A percentile compares a stretch with the other conserved stretches of the same genome.
These are phyloP conservation scores for Sutorius eximius DNA, from an alignment of 1,284 basidiomycete species.

Conservation along the genomic window DNA sequence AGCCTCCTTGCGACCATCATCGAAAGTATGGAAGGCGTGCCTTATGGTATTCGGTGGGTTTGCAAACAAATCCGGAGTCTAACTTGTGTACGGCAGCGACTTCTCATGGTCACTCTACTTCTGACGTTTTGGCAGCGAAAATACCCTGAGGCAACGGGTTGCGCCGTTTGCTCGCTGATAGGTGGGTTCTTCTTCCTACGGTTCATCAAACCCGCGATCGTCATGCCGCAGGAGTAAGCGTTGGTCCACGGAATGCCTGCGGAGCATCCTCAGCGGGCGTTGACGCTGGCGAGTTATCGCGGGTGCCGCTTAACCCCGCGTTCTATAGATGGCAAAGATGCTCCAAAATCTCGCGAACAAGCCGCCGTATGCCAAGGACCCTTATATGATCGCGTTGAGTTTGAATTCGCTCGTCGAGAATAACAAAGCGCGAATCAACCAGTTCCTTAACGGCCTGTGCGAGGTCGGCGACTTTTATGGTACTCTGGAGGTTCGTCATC, in stretches of 20 bases:
- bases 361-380: slow-evolving; percentile 96
- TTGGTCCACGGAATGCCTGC: slow-evolving; percentile 96
- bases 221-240: slow-evolving; percentile 99
- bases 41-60: slow-evolving; percentile 99
- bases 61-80: slow-evolving; percentile 98
- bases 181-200: slow-evolving; percentile 99
- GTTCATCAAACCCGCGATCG: slow-evolving; percentile 99
- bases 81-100: slow-evolving; percentile 68
- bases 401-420: slow-evolving; percentile 98
- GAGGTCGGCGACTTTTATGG: slow-evolving; percentile 99
- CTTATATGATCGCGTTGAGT: slow-evolving; percentile 98
- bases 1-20: slow-evolving; percentile 98
- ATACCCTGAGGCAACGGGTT: slow-evolving; percentile 97
- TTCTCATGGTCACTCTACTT: slow-evolving; percentile 2
- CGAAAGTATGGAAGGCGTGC: slow-evolving; percentile 95
- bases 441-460: slow-evolving; percentile 94
- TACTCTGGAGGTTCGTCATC: slow-evolving; percentile 80
- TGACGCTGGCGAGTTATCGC: slow-evolving; percentile 74
- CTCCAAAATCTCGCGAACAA: slow-evolving; percentile 99
- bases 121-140: slow-evolving; percentile 66
- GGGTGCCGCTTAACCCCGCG: slow-evolving; percentile 2
- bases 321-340: slow-evolving; percentile 93
- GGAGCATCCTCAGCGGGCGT: slow-evolving; percentile 92
- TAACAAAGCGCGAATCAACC: slow-evolving; percentile 98
- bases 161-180: slow-evolving; percentile 96